These are phyloP conservation scores for Verticillium isaacii DNA, from an alignment of 2,329 filamentous ascomycete genomes.

Conservation along the genomic window DNA sequence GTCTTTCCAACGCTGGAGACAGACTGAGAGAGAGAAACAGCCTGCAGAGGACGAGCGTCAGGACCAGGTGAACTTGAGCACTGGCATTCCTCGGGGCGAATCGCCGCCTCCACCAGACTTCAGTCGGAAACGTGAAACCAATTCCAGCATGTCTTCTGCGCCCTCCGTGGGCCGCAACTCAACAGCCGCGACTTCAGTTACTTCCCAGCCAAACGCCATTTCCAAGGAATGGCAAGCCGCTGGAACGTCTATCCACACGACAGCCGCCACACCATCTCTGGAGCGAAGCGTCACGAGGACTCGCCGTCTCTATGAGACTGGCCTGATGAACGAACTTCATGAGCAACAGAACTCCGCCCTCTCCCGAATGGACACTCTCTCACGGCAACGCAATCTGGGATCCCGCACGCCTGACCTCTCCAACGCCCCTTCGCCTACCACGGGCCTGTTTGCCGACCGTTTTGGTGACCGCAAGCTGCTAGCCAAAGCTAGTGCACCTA, in stretches of 20 bases:
- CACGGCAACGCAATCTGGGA: slow-evolving; percentile 53
- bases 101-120: slow-evolving; percentile 59
- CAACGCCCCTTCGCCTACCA: slow-evolving; percentile 40
- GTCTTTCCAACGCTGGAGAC: slow-evolving; percentile 73
- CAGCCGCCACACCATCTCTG: slow-evolving; percentile 32
- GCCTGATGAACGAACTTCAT: slow-evolving; percentile 71
- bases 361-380: slow-evolving; percentile 74
- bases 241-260: slow-evolving; percentile 29
- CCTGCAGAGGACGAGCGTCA: slow-evolving; percentile 35
- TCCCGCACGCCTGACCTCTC: slow-evolving; percentile 47
- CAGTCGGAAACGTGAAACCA: slow-evolving; percentile 76
- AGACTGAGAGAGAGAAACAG: slow-evolving; percentile 52
- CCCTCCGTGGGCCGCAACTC: slow-evolving; percentile 69
- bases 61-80: slow-evolving; percentile 24
- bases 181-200: slow-evolving; percentile 82
- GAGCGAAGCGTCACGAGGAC: slow-evolving; percentile 67
- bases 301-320: slow-evolving; percentile 77
- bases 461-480: slow-evolving; percentile 39
- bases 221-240: slow-evolving; percentile 45
- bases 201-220: slow-evolving; percentile 61
- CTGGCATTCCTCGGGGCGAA: slow-evolving; percentile 32
- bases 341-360: slow-evolving; percentile 75
- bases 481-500: slow-evolving; percentile 62
- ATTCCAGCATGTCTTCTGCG: slow-evolving; percentile 72
- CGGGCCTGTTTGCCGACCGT: slow-evolving; percentile 38